Percentiles rank a stretch among this genome's conserved stretches.
Conservation (phyloP, 371 early-diverging fungal species). For the Thermomucor indicae-seudaticae region DNA sequence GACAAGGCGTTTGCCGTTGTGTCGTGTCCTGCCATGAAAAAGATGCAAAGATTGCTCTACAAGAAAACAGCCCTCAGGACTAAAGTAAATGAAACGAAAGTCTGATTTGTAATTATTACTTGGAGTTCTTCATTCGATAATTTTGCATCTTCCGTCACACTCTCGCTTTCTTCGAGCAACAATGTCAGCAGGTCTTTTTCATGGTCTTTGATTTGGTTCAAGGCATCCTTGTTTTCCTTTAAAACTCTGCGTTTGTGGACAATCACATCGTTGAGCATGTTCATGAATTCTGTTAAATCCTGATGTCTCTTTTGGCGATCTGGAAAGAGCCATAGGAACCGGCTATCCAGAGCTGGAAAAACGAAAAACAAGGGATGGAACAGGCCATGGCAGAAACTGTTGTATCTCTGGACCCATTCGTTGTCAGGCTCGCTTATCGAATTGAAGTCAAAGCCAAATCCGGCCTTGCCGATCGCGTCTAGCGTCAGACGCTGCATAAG, state of each 20-base stretch:
- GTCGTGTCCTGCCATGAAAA: slow-evolving; percentile 47
- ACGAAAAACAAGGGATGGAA: slow-evolving; percentile 34
- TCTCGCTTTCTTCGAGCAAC: slow-evolving; percentile 45
- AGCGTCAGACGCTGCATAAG: slow-evolving; percentile 26
- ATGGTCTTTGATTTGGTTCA: slow-evolving; percentile 20
- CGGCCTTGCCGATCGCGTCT: slow-evolving; percentile 35
- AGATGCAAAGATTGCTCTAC: slow-evolving; percentile 23
- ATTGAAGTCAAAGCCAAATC: slow-evolving; percentile 36
- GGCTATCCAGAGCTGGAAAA: slow-evolving; percentile 46
- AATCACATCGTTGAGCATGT: slow-evolving; percentile 20
- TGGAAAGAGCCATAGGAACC: slow-evolving; percentile 1
- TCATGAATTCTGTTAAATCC: neutral
- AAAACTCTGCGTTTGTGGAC: slow-evolving; percentile 28
- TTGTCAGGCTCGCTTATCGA: slow-evolving; percentile 17
- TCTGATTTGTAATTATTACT: slow-evolving; percentile 12
- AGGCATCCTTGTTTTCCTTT: slow-evolving; percentile 11
- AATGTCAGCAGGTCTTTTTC: slow-evolving; percentile 50
- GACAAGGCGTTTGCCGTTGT: slow-evolving; percentile 28
- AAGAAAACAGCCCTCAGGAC: neutral
- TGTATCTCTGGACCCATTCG: slow-evolving; percentile 26
- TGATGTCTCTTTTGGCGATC: neutral
- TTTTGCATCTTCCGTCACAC: slow-evolving; percentile 6
- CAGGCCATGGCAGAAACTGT: slow-evolving; percentile 15
- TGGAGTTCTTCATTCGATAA: slow-evolving; percentile 33
- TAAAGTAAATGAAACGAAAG: neutral